Evolutionary conservation across 495 filamentous ascomycete genomes (phyloP).

Genomic region (Xylaria cubensis): DNA sequence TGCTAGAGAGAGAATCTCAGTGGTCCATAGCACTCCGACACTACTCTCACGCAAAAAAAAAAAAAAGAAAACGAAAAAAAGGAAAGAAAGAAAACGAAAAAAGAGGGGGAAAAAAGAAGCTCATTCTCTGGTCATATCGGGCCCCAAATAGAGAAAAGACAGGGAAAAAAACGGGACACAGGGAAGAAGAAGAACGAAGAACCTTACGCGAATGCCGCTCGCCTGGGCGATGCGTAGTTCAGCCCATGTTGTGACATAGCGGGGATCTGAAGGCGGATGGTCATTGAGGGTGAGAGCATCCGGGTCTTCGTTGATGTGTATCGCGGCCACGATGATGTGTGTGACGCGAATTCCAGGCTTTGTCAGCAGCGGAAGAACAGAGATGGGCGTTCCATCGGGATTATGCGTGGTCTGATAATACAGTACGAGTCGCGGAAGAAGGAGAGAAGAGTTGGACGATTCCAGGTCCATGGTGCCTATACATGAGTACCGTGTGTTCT

Average conservation of each 20-base stretch:
- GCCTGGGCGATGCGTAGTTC: conserved; percentile 70
- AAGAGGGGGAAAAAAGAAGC: neutral
- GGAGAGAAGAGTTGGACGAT: conserved; percentile 14
- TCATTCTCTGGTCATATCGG: neutral
- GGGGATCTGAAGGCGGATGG: conserved; percentile 64
- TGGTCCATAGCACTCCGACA: too few relatives aligned
- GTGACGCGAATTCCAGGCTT: conserved; percentile 62
- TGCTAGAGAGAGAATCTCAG: too few relatives aligned
- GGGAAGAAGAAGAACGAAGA: too few relatives aligned
- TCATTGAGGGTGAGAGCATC: conserved; percentile 76
- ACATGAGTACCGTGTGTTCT: neutral
- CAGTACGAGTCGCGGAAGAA: conserved; percentile 49
- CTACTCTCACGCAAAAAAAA: too few relatives aligned
- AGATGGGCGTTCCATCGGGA: conserved; percentile 64
- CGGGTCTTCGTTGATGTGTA: conserved; percentile 75
- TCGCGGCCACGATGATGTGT: conserved; percentile 78
- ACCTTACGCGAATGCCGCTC: conserved; percentile 62
- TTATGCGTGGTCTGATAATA: conserved; percentile 75
- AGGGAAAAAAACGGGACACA: too few relatives aligned
- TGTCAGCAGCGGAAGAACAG: conserved; percentile 72
- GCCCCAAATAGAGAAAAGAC: too few relatives aligned
- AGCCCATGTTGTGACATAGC: conserved; percentile 68
- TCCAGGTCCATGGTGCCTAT: conserved; percentile 31
- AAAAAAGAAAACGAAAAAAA: too few relatives aligned
- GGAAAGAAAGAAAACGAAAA: too few relatives aligned